Evolutionary conservation across 2,329 filamentous ascomycete genomes (phyloP).

Genomic region (Leptoxyphium fumago): DNA sequence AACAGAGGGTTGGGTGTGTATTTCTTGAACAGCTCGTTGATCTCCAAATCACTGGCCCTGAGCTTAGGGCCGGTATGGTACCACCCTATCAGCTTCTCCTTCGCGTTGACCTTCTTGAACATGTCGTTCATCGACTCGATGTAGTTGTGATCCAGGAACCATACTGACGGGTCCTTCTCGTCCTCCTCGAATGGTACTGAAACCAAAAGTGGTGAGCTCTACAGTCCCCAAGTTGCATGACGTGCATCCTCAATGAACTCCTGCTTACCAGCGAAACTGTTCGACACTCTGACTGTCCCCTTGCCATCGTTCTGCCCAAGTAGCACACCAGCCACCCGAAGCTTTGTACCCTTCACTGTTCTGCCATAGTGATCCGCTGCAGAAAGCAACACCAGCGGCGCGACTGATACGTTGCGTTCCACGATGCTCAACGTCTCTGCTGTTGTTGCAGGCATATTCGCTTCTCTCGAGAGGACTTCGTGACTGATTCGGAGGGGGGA

Average conservation of each 20-base stretch:
- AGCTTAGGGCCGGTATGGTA: conserved; percentile 98
- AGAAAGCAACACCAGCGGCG: conserved; percentile 91
- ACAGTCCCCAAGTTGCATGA: no score
- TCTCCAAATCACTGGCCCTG: conserved; percentile 88
- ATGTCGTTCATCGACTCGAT: conserved; percentile 99
- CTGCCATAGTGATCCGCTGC: conserved; percentile 97
- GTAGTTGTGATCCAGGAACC: conserved; percentile 99
- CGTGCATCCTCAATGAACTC: background rate
- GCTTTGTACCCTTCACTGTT: conserved; percentile 73
- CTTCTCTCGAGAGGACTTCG: background rate
- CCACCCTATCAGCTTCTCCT: conserved; percentile 98
- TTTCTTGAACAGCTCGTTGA: conserved; percentile 99
- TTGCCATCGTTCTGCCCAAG: conserved; percentile 93
- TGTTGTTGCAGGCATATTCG: conserved; percentile 82
- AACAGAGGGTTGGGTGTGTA: conserved; percentile 94
- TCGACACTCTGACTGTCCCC: conserved; percentile 78
- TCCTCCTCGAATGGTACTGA: conserved; percentile 96
- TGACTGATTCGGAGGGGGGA: background rate
- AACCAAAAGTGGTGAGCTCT: background rate
- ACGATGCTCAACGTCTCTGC: conserved; percentile 93
- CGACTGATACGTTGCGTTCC: conserved; percentile 88
- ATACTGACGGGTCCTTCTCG: conserved; percentile 94
- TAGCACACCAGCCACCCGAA: conserved; percentile 84
- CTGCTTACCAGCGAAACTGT: conserved; percentile 85
- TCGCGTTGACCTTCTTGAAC: conserved; percentile 99